Conservation (phyloP, 2,329 filamentous ascomycete genomes). For the Gnomoniopsis smithogilvyi region DNA sequence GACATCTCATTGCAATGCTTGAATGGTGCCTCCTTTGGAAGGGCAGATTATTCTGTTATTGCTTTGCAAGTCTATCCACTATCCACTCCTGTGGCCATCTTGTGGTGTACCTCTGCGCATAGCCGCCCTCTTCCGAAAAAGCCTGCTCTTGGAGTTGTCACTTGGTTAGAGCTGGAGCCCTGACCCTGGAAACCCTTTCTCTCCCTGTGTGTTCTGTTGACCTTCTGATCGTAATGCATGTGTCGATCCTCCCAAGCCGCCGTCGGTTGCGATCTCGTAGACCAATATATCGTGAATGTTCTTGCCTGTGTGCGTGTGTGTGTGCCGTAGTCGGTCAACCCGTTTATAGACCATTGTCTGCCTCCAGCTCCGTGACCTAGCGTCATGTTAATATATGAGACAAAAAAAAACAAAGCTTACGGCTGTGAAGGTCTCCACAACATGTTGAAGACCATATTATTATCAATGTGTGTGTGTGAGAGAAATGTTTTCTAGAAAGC, state of each 20-base stretch:
- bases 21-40: neutral
- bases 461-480: neutral
- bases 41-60: neutral
- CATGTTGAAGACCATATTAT: neutral
- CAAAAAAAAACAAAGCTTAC: neutral
- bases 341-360: neutral
- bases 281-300: no score
- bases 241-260: no score
- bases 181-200: no score
- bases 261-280: no score
- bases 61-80: neutral
- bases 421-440: neutral
- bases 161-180: no score
- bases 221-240: no score
- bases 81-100: no score
- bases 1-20: neutral
- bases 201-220: no score
- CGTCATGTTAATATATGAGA: conserved; percentile 2
- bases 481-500: conserved; percentile 4
- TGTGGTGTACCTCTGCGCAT: no score
- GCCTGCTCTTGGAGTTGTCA: no score
- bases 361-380: conserved; percentile 9
- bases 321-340: neutral
- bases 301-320: no score
- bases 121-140: no score